These are phyloP conservation scores for Amanita inopinata DNA, from an alignment of 768 basidiomycete genomes.

Conservation along the genomic window DNA sequence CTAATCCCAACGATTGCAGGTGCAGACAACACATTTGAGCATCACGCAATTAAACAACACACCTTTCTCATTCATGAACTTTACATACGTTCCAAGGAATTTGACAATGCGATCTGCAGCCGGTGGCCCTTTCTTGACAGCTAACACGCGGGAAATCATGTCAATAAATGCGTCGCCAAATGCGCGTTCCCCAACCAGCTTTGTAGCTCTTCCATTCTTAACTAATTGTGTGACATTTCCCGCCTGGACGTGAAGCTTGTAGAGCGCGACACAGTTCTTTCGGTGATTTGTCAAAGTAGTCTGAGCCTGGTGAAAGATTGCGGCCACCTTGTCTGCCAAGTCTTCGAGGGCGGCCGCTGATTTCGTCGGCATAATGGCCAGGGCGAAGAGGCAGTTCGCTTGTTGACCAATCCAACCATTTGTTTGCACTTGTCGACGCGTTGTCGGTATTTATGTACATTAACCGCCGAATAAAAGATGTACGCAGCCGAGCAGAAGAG, in stretches of 20 bases:
- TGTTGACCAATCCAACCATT: conserved; percentile 8
- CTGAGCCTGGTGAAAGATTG: conserved; percentile 74
- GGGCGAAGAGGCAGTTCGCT: conserved; percentile 1
- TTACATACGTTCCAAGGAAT: conserved; percentile 79
- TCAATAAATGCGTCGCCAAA: conserved; percentile 73
- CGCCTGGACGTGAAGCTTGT: conserved; percentile 72
- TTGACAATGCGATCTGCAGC: conserved; percentile 79
- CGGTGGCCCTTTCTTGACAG: conserved; percentile 78
- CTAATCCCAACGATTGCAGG: too few relatives aligned
- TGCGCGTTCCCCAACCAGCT: conserved; percentile 63
- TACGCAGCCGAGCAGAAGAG: too few relatives aligned
- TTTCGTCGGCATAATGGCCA: conserved; percentile 16
- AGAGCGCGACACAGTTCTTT: conserved; percentile 82
- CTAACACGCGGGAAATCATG: conserved; percentile 61
- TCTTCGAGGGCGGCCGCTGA: conserved; percentile 19
- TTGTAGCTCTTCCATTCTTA: conserved; percentile 36
- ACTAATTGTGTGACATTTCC: conserved; percentile 40
- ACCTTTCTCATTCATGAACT: conserved; percentile 81
- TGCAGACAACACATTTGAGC: too few relatives aligned
- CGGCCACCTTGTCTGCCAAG: conserved; percentile 26
- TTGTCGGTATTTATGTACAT: conserved; percentile 10
- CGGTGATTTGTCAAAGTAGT: conserved; percentile 77
- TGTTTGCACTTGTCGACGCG: conserved; percentile 16
- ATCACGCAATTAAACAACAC: too few relatives aligned
- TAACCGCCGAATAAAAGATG: too few relatives aligned